These are phyloP conservation scores for Cladosporium sp. DNA, from an alignment of 2,329 filamentous ascomycete species.

Conservation along the genomic window DNA sequence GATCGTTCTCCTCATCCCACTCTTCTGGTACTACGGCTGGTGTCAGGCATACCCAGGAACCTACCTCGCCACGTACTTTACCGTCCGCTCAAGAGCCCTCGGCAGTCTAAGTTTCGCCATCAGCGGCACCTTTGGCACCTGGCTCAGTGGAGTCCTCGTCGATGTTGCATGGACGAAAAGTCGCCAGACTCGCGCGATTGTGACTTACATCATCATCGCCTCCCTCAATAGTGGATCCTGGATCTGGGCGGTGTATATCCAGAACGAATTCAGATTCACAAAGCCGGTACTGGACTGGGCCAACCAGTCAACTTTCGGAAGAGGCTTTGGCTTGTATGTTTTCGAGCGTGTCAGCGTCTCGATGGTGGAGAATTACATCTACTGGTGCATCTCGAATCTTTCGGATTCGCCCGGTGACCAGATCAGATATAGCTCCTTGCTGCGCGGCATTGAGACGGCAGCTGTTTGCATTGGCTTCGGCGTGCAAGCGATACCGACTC, in stretches of 20 bases:
- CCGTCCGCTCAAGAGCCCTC: slow-evolving; percentile 43
- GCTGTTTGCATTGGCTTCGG: slow-evolving; percentile 10
- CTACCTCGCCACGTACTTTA: slow-evolving; percentile 46
- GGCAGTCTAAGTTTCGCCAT: slow-evolving; percentile 41
- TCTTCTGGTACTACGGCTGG: slow-evolving; percentile 42
- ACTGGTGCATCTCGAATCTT: slow-evolving; percentile 5
- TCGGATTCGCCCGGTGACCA: slow-evolving; percentile 4
- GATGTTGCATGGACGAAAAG: slow-evolving; percentile 13
- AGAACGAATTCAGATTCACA: slow-evolving; percentile 37
- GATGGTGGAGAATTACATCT: slow-evolving; percentile 10
- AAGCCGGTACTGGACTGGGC: slow-evolving; percentile 41
- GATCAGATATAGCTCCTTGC: slow-evolving; percentile 9
- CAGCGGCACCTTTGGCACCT: slow-evolving; percentile 20
- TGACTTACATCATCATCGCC: slow-evolving; percentile 15
- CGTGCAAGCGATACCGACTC: slow-evolving; percentile 6
- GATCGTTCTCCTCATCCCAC: slow-evolving; percentile 37
- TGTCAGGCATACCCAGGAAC: slow-evolving; percentile 30
- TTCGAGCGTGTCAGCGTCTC: slow-evolving; percentile 9
- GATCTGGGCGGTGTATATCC: slow-evolving; percentile 19
- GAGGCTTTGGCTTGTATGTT: slow-evolving; percentile 10
- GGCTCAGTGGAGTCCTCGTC: slow-evolving; percentile 24
- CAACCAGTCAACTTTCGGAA: slow-evolving; percentile 16
- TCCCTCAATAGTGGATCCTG: slow-evolving; percentile 16
- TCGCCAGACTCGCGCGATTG: slow-evolving; percentile 15
- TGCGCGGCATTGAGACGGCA: slow-evolving; percentile 9